Base-by-base conservation (phyloP, 805 yeast genomes). In the Jamesozyma gamospora region DNA sequence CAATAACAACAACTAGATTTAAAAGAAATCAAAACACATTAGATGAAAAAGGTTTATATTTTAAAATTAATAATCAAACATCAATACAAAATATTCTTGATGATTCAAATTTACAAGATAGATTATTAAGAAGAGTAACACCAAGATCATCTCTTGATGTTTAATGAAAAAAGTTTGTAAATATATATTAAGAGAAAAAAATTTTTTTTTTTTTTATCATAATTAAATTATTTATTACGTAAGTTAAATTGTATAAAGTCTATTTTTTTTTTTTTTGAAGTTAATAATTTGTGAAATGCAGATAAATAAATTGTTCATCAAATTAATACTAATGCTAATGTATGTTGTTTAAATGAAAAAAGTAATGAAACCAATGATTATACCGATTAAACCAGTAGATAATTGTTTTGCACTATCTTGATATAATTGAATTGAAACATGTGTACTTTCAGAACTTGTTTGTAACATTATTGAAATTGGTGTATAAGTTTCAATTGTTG, bases 1-100 rank as follows among this genome's bases (percentile, higher is more conserved):
- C 97, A 0, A 45, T 72, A 4, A 37, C 19, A 8, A 59, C 59
- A 3, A 31, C 38, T 13, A 36, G 43, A 34, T 52, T 50, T 1
- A 43, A 42, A 5, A 48, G 45, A 30, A 54, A 50, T 26, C 62
- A 65, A 40, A 53, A 60, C 33, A 41, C 45, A 5, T 50, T 53
- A 29, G 57, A 58, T 34, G 58, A 65, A 11, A 54, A 63, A 17
- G 88, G 87, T 0, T 49, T 80, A 18, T 71, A 67, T 48, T 81
- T 64, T 47, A 70, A 41, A 10, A 35, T 58, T 13, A 45, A 49
- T 36, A 38, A 33, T 0, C 44, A 30, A 3, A 28, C 66, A 18
- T 63, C 71, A 4, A 66, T 74, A 45, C 68, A 70, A 24, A 62
- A 51, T 3, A 55, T 70, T 1, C 65, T 67, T 44, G 64, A 63